phyloP scores from a whole-genome alignment of 495 filamentous ascomycete genomes.

The Lineolata rhizophorae region DNA sequence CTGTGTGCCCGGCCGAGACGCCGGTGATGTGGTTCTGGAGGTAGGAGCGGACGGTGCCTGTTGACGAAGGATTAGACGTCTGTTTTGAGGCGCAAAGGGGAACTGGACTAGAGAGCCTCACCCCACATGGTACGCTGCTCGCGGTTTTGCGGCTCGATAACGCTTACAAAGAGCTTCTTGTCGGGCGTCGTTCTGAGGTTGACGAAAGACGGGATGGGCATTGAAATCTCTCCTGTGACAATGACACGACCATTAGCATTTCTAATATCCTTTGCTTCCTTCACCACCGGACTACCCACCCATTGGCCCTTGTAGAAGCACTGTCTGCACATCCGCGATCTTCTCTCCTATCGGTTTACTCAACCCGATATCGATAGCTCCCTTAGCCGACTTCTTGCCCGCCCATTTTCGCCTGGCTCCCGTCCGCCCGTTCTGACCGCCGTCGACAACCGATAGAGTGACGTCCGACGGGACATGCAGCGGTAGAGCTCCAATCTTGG shows the following conservation, averaged over 20 bases:
- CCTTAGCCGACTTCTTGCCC: background rate
- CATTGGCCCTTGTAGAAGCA: constrained; percentile 54
- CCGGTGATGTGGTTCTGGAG: constrained; percentile 77
- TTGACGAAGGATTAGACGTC: constrained; percentile 5
- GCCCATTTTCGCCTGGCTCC: too few relatives aligned
- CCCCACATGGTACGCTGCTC: constrained; percentile 96
- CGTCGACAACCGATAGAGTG: too few relatives aligned
- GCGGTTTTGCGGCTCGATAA: constrained; percentile 37
- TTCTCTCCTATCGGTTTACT: constrained; percentile 11
- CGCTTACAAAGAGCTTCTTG: constrained; percentile 39
- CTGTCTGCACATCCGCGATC: constrained; percentile 30
- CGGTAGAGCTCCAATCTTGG: too few relatives aligned
- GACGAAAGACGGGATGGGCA: constrained; percentile 53
- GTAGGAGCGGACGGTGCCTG: constrained; percentile 75
- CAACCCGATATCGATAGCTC: constrained; percentile 56
- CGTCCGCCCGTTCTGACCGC: too few relatives aligned
- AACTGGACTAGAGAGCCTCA: constrained; percentile 23
- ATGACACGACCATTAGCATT: background rate
- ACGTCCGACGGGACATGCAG: too few relatives aligned
- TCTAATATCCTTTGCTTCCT: background rate
- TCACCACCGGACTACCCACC: constrained; percentile 24
- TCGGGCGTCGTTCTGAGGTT: constrained; percentile 39
- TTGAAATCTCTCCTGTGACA: constrained; percentile 38
- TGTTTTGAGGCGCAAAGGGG: background rate
- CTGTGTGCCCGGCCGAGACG: constrained; percentile 88